Evolutionary conservation across 2,329 filamentous ascomycete genomes (phyloP).

Genomic region (Aureobasidium sp.): DNA sequence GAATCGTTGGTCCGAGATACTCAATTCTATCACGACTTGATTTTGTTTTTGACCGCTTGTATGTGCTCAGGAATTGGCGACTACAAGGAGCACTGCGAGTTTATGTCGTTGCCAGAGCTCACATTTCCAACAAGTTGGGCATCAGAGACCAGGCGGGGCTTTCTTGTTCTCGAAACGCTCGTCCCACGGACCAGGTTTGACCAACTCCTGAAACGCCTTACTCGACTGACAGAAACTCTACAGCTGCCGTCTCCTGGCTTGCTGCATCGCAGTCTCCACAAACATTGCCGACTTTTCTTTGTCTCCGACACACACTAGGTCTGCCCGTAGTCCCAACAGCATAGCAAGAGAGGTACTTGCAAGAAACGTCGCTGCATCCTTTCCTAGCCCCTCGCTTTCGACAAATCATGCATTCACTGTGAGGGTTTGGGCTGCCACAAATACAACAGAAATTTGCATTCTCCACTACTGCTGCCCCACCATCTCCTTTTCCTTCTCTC

Average conservation of each 20-base stretch:
- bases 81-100: background rate
- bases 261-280: background rate
- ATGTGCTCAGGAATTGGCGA: background rate
- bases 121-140: conserved; percentile 4
- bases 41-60: background rate
- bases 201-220: conserved; percentile 6
- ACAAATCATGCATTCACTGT: background rate
- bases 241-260: background rate
- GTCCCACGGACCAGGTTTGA: conserved; percentile 9
- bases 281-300: background rate
- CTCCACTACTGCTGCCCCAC: conserved; percentile 9
- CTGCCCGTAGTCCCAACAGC: background rate
- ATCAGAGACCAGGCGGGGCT: conserved; percentile 8
- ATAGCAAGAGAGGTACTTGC: background rate
- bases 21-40: background rate
- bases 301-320: background rate
- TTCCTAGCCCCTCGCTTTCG: background rate
- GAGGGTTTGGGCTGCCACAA: background rate
- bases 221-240: background rate
- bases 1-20: background rate
- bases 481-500: background rate
- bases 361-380: background rate
- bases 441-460: background rate
- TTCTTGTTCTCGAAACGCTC: conserved; percentile 7
- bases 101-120: background rate